These are phyloP conservation scores for Rhytidiadelphus loreus DNA, from an alignment of 225 moss, liverwort and hornwort species.

Conservation along the genomic window DNA sequence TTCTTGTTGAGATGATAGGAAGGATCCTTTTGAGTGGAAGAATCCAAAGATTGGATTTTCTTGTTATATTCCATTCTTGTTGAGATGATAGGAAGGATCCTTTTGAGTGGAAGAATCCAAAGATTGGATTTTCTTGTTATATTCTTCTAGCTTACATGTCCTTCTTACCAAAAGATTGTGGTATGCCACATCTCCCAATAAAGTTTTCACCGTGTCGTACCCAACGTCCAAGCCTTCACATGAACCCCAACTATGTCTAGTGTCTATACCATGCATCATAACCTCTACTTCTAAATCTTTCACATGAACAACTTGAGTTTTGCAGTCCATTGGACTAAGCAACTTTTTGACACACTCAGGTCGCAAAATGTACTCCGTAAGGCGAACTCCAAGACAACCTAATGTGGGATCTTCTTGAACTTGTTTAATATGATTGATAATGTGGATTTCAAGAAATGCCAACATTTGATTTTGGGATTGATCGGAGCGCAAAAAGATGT, in stretches of 20 bases:
- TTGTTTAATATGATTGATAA: background rate
- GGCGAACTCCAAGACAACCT: background rate
- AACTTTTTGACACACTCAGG: background rate
- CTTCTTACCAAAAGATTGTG: background rate
- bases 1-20: fast-evolving
- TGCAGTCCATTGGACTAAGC: background rate
- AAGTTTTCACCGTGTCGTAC: background rate
- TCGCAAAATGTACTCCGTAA: background rate
- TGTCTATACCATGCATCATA: background rate
- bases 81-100: fast-evolving
- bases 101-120: background rate
- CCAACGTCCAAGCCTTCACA: background rate
- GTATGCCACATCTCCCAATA: background rate
- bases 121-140: background rate
- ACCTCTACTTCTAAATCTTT: background rate
- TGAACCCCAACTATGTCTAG: background rate
- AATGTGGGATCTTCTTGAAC: background rate
- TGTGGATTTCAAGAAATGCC: background rate
- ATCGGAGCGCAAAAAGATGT: background rate
- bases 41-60: background rate
- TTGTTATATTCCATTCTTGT: background rate
- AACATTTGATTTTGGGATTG: background rate
- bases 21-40: background rate
- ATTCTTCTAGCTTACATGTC: background rate
- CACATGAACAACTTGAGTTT: background rate